Base-by-base conservation (phyloP, 1,284 basidiomycete species). In the Fomitiporia mediterranea region DNA sequence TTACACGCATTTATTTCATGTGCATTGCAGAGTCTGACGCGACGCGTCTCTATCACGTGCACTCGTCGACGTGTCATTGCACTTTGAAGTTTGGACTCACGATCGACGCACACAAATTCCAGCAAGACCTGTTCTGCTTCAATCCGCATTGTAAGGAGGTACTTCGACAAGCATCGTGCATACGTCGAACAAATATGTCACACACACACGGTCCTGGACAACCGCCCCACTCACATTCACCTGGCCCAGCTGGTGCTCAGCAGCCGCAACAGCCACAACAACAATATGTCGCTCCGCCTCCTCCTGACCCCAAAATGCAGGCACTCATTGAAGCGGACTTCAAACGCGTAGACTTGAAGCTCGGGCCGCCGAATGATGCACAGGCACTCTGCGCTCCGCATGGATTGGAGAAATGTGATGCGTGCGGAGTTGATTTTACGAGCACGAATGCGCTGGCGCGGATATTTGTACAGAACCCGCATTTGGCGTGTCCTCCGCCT, bases 401-500 rank as follows among this genome's bases (percentile, higher is more conserved):
- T 72, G 77, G 78, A 56, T 70, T 76, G 53, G 86, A 88, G 67
- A 84, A 84, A 67, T 93, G 91, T 70, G 71, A 78, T 35, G 74
- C 77, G 27, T 93, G 90, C 67, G 76, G 76, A 51, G 67, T 86
- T 6, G 89, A 94, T 71, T 92, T 86, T 68, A 70, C 77, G 46
- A 70, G 70, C 48, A 73, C 91, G 59, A 94, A 90, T 73, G 78
- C 83, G 35, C 79, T 94, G 61, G 79, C 90, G 11, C 81, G 82
- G 56, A 74, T 90, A 28, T 77, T 94, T 57, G 74, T 79, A 48
- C 69, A 74, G 51, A 89, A 91, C 60, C 87, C 91, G 19, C 82
- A 80, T 57, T 72, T 89, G 44, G 78, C 83, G 37, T 89, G 90
- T 63, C 92, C 92, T 6, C 91, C 91, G 2, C 92, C 92, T 2